Evolutionary conservation across 495 filamentous ascomycete species (phyloP), one percentile per base, ranked within the genome.

Genomic region (Achaetomiella virescens): DNA sequence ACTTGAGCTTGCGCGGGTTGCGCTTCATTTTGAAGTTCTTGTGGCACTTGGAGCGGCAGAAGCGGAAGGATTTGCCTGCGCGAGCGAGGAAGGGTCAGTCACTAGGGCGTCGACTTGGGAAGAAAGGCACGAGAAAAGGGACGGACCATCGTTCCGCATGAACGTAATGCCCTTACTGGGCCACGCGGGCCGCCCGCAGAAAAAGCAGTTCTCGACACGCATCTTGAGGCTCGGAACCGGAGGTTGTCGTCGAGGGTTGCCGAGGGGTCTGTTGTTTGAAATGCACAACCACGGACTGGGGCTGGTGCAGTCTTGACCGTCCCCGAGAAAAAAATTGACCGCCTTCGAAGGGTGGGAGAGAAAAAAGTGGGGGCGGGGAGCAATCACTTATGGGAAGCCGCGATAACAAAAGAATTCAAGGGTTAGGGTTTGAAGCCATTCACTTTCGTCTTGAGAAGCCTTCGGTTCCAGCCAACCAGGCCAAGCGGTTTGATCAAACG

Each of bases 21-120:
- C 93, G 84, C 84, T 97, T 96, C 90, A 95, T 96, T 77, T 96
- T 96, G 83, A 97, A 96, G 78, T 95, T 95, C 77, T 91, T 89
- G 74, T 95, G 90, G 78, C 91, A 96, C 79, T 96, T 97, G 57
- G 79, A 84, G 41, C 90, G 80, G 78, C 90, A 95, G 80, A 82
- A 81, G 51, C 78, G 72, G 72, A 89, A 89, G 54, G 80, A 75
- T 64, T 84, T 82, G 57, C 86, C 87, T 70, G 47, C n/a, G 4
- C 37, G 10, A 41, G 27, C 36, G 40, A 53, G 48, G 24, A 17
- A 17, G 33, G 35, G n/a, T 12, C 1, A 15, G 51, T 58, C 17
- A 57, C 43, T 25, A 31, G 25, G 2, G 49, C 8, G 15, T 10
- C 11, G 17, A 41, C 48, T 60, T 24, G n/a, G 14, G 18, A 12